Base-by-base conservation (phyloP, 495 filamentous ascomycete species). In the Aspergillus bertholletiae region DNA sequence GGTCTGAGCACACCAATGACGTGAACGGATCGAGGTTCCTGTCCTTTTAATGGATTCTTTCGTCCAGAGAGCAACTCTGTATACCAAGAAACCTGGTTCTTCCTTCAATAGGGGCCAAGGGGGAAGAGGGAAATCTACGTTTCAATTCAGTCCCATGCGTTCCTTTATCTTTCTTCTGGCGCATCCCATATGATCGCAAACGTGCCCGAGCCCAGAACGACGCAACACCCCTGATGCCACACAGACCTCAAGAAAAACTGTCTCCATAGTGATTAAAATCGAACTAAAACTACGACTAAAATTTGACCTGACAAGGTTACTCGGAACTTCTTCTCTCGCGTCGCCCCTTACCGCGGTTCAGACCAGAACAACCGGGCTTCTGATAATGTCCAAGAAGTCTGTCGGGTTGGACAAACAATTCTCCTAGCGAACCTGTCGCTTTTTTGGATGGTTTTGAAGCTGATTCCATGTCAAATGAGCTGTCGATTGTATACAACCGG, bases 1-100 rank as follows among this genome's bases (percentile, higher is more conserved):
- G 50, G 27, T 43, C 39, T 43, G 22, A 43, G 39, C 39, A 43
- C 39, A 20, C 39, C 17, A 43, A 43, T 43, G 39, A 43, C 39
- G 39, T 43, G 18, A 20, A 43, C 7, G 12, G 34, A 28, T n/a
- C n/a, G n/a, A n/a, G n/a, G n/a, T n/a, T n/a, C n/a, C n/a, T n/a
- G n/a, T n/a, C n/a, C n/a, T n/a, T n/a, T n/a, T n/a, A n/a, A n/a
- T n/a, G n/a, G n/a, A n/a, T n/a, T n/a, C n/a, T n/a, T n/a, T n/a
- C n/a, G n/a, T n/a, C n/a, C n/a, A n/a, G n/a, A n/a, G n/a, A n/a
- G n/a, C n/a, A n/a, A n/a, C n/a, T n/a, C n/a, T n/a, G n/a, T n/a
- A n/a, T n/a, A n/a, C n/a, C n/a, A n/a, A n/a, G n/a, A n/a, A n/a
- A n/a, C n/a, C n/a, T n/a, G n/a, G n/a, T n/a, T n/a, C n/a, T n/a